A percentile compares a stretch with the other conserved stretches of the same genome.
Evolutionary conservation across 176 grass and related monocot species (phyloP).

Genomic region (Phoenix dactylifera): DNA sequence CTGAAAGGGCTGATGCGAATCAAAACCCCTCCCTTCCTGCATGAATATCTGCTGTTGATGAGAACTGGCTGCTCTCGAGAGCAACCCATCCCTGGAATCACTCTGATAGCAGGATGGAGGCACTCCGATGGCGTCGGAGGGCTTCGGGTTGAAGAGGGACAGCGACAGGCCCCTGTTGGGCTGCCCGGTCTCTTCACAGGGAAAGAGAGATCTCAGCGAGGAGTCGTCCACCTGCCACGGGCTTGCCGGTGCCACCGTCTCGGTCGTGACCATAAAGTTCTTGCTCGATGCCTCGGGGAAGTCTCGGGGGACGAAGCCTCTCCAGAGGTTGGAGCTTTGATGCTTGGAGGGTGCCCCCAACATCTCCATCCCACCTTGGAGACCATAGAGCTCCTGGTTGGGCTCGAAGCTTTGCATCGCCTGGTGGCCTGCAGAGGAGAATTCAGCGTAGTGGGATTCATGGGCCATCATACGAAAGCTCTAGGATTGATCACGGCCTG

Average conservation of each 20-base stretch:
- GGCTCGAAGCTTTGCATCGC: conserved; percentile 9
- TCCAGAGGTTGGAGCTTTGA: conserved; percentile 13
- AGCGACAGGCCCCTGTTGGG: not conserved
- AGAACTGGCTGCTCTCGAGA: not conserved
- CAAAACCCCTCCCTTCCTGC: not conserved
- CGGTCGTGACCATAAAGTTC: conserved; percentile 1
- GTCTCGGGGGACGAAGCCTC: conserved; percentile 16
- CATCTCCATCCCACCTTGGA: conserved; percentile 15
- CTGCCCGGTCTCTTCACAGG: too few relatives aligned
- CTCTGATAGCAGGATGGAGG: not conserved
- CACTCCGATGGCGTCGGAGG: not conserved
- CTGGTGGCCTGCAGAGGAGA: not conserved
- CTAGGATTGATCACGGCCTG: not conserved
- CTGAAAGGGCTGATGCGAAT: conserved; percentile 22
- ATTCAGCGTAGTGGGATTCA: not conserved
- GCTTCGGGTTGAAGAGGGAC: not conserved
- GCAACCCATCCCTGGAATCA: not conserved
- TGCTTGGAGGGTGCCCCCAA: conserved; percentile 2
- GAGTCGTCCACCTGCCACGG: conserved; percentile 6
- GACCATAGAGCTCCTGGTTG: conserved; percentile 16
- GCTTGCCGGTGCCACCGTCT: not conserved
- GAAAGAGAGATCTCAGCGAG: not conserved
- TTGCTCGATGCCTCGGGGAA: conserved; percentile 17
- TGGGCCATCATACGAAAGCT: conserved; percentile 7
- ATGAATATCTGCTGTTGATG: conserved; percentile 2